These are phyloP conservation scores for Agaricus blazei DNA, from an alignment of 768 basidiomycete species.

Conservation along the genomic window DNA sequence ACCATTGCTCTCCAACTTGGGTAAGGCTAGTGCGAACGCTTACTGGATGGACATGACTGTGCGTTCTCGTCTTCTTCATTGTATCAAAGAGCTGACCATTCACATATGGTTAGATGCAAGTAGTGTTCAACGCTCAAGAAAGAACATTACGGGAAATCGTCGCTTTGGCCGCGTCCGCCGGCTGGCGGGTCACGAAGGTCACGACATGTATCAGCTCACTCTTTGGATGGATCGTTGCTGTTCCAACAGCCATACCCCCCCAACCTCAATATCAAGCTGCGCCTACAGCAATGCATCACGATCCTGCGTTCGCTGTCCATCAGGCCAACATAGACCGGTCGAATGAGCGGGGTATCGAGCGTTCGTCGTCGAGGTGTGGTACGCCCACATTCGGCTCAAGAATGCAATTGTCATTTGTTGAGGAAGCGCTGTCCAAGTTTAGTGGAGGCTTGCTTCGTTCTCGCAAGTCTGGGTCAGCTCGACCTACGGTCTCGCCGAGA, in stretches of 20 bases:
- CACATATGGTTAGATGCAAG: slow-evolving; percentile 29
- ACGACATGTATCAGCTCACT: slow-evolving; percentile 55
- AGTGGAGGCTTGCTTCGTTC: slow-evolving; percentile 23
- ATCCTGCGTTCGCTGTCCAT: slow-evolving; percentile 10
- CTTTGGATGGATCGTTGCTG: slow-evolving; percentile 69
- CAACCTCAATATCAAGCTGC: slow-evolving; percentile 17
- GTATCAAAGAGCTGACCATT: neutral
- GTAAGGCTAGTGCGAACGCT: slow-evolving; percentile 28
- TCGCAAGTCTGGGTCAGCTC: slow-evolving; percentile 8
- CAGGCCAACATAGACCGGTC: slow-evolving; percentile 1
- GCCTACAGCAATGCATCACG: slow-evolving; percentile 19
- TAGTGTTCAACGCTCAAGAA: slow-evolving; percentile 33
- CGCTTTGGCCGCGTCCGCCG: slow-evolving; percentile 20
- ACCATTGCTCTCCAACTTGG: slow-evolving; percentile 35
- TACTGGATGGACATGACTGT: slow-evolving; percentile 32
- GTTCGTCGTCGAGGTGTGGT: slow-evolving; percentile 46
- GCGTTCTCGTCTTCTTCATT: slow-evolving; percentile 10
- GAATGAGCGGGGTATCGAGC: slow-evolving; percentile 32
- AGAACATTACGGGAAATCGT: slow-evolving; percentile 29
- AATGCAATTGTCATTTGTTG: slow-evolving; percentile 38
- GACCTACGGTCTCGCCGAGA: neutral
- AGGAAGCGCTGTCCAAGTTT: slow-evolving; percentile 38
- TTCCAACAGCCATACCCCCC: slow-evolving; percentile 50
- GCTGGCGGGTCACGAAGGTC: slow-evolving; percentile 29
- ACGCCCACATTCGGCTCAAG: slow-evolving; percentile 62